Evolutionary conservation across 2,329 filamentous ascomycete genomes (phyloP).

Genomic region (Claviceps sp.): DNA sequence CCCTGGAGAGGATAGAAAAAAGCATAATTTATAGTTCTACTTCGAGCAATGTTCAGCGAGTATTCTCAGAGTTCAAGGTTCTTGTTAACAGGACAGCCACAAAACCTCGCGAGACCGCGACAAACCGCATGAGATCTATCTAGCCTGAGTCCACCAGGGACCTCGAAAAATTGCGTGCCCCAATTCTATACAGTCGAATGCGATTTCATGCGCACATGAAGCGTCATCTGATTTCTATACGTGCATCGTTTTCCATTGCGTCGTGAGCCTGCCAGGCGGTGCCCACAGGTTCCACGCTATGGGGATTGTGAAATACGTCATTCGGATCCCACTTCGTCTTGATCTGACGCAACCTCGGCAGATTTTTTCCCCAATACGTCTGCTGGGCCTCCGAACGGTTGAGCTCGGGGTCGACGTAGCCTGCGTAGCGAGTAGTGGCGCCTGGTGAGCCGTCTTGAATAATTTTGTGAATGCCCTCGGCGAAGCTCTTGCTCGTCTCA

Average conservation of each 20-base stretch:
- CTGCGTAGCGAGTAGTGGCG: slow-evolving; percentile 42
- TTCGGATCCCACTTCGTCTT: slow-evolving; percentile 39
- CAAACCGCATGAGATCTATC: too few relatives aligned
- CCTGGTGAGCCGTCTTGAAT: slow-evolving; percentile 25
- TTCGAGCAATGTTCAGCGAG: too few relatives aligned
- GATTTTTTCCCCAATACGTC: slow-evolving; percentile 42
- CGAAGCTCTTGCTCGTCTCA: slow-evolving; percentile 33
- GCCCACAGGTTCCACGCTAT: slow-evolving; percentile 36
- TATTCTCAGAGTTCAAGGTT: too few relatives aligned
- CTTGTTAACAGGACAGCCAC: too few relatives aligned
- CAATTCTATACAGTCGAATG: too few relatives aligned
- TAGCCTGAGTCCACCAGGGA: too few relatives aligned
- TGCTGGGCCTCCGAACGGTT: slow-evolving; percentile 27
- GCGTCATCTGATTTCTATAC: slow-evolving; percentile 48
- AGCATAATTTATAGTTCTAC: too few relatives aligned
- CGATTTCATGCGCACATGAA: too few relatives aligned
- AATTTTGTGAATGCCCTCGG: slow-evolving; percentile 35
- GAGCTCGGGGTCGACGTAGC: slow-evolving; percentile 45
- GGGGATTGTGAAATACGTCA: slow-evolving; percentile 45
- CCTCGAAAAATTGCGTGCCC: too few relatives aligned
- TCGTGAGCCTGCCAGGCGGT: slow-evolving; percentile 42
- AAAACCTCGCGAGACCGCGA: too few relatives aligned
- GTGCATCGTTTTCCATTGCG: slow-evolving; percentile 34
- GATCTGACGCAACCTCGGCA: slow-evolving; percentile 31
- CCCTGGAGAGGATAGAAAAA: too few relatives aligned